phyloP scores from a whole-genome alignment of 371 early-diverging fungal species.

The Mortierella sp. region DNA sequence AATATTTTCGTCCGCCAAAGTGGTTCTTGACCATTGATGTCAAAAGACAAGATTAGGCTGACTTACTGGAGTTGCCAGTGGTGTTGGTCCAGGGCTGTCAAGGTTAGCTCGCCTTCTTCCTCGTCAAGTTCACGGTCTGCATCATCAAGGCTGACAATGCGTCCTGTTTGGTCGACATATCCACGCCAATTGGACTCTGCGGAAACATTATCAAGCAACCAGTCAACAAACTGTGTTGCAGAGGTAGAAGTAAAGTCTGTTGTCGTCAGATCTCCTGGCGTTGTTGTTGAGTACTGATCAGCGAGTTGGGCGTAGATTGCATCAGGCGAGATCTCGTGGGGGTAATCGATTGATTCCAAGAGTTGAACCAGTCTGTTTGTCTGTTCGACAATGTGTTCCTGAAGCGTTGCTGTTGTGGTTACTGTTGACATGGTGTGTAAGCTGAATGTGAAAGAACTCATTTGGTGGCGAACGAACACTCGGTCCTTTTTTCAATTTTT shows the following conservation, averaged over 20 bases:
- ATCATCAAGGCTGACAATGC: not conserved
- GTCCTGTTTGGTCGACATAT: conserved; percentile 3
- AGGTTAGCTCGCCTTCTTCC: conserved; percentile 1
- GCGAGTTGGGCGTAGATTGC: conserved; percentile 16
- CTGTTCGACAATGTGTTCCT: conserved; percentile 26
- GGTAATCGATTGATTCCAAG: conserved; percentile 33
- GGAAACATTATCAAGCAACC: conserved; percentile 44
- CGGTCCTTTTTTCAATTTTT: not conserved
- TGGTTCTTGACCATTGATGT: not conserved
- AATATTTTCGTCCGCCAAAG: not conserved
- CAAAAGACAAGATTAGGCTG: not conserved
- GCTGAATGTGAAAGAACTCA: not conserved
- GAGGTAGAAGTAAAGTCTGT: conserved; percentile 2
- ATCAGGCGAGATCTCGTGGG: conserved; percentile 28
- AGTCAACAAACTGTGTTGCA: conserved; percentile 32
- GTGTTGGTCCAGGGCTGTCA: conserved; percentile 26
- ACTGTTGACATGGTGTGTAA: not conserved
- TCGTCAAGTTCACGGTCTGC: not conserved
- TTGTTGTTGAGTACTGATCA: not conserved
- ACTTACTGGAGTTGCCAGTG: conserved; percentile 45
- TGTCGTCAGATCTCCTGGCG: not conserved
- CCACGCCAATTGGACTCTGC: conserved; percentile 51
- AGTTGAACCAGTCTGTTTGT: conserved; percentile 21
- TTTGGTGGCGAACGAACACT: not conserved
- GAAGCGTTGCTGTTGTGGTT: not conserved